Conservation (phyloP, 2,329 filamentous ascomycete species). For the Fusarium dlaminii region DNA sequence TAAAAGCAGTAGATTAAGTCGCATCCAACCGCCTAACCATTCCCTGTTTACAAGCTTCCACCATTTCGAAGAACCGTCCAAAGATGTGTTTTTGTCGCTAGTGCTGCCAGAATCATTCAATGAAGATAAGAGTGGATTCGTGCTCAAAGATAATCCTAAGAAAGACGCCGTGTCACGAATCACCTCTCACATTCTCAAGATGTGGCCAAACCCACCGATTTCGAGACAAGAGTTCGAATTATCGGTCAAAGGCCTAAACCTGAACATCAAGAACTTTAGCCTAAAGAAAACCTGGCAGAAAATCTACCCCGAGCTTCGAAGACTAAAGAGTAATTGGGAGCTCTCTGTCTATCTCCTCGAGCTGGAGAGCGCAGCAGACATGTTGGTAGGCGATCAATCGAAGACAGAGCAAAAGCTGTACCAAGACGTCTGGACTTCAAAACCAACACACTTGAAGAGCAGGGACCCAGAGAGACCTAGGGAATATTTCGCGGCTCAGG, state of each 20-base stretch:
- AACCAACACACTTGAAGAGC: fast-evolving
- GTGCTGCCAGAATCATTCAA: background rate
- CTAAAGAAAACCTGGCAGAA: background rate
- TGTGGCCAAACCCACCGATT: background rate
- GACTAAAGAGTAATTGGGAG: background rate
- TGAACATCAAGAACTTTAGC: background rate
- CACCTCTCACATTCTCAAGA: background rate
- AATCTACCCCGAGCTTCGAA: background rate
- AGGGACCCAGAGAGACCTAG: fast-evolving
- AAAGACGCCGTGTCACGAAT: background rate
- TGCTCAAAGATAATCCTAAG: fast-evolving
- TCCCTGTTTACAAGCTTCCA: constrained; percentile 14
- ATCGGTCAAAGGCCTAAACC: background rate
- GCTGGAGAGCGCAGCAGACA: background rate
- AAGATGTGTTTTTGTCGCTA: background rate
- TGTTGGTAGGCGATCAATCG: background rate
- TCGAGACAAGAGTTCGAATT: background rate
- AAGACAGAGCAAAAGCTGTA: background rate
- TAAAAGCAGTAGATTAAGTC: background rate
- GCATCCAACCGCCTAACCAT: background rate
- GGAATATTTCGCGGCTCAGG: fast-evolving
- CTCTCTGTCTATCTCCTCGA: background rate
- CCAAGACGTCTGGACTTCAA: background rate
- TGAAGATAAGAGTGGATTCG: fast-evolving
- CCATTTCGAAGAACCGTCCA: background rate